Conservation (phyloP, 805 yeast genomes). For the Monosporozyma yasuniensis region DNA sequence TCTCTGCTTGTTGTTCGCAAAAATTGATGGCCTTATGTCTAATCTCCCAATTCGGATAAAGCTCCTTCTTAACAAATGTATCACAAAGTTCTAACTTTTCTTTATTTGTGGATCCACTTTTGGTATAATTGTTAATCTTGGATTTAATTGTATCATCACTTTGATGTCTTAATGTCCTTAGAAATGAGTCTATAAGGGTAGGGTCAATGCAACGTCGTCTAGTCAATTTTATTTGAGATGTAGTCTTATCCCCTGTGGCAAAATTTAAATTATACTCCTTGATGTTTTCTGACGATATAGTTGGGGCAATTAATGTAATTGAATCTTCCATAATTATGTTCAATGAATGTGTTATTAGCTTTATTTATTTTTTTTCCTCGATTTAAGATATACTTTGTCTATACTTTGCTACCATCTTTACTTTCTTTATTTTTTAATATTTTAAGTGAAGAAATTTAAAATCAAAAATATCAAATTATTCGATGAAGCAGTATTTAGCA, state of each 20-base stretch:
- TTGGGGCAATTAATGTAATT: slow-evolving; percentile 6
- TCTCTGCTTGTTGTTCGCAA: slow-evolving; percentile 31
- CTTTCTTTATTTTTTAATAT: no score
- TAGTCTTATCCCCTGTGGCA: slow-evolving; percentile 8
- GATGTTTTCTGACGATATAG: slow-evolving; percentile 7
- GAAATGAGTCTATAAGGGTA: slow-evolving; percentile 24
- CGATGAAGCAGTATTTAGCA: background rate
- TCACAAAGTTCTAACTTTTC: slow-evolving; percentile 26
- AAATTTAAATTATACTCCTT: slow-evolving; percentile 13
- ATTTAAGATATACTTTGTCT: background rate
- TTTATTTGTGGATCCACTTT: slow-evolving; percentile 5
- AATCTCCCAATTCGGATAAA: slow-evolving; percentile 42
- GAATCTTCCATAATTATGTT: slow-evolving; percentile 2
- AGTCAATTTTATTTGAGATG: slow-evolving; percentile 16
- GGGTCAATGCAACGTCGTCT: slow-evolving; percentile 26
- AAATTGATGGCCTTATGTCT: slow-evolving; percentile 34
- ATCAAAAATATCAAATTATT: background rate
- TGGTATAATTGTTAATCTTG: slow-evolving; percentile 34
- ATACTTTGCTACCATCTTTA: no score
- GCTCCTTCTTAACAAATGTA: slow-evolving; percentile 28
- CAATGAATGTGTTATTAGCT: background rate
- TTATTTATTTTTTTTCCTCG: background rate
- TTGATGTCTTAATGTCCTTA: slow-evolving; percentile 24
- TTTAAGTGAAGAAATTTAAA: no score
- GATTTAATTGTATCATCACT: slow-evolving; percentile 41